phyloP scores from a whole-genome alignment of 306 rosid genomes.

The Cicer pinnatifidum region DNA sequence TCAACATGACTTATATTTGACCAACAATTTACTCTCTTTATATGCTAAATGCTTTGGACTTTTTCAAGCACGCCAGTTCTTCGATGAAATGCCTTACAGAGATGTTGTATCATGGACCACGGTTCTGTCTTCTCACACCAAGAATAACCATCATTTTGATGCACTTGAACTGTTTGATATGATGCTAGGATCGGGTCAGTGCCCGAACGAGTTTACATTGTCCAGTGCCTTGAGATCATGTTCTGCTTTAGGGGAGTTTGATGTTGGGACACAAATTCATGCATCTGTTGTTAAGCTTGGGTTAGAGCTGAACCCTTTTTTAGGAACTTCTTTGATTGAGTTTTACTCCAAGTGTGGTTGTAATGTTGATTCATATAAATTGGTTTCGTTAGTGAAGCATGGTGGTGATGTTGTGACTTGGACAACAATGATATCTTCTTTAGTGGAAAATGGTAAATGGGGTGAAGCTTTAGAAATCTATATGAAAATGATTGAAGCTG shows the following conservation, averaged over 20 bases:
- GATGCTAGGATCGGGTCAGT: conserved; percentile 53
- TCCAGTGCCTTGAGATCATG: conserved; percentile 60
- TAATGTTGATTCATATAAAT: conserved; percentile 48
- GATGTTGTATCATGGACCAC: conserved; percentile 80
- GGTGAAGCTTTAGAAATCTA: conserved; percentile 54
- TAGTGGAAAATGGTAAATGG: conserved; percentile 58
- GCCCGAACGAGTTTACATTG: conserved; percentile 65
- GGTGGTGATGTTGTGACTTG: conserved; percentile 66
- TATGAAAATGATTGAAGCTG: conserved; percentile 51
- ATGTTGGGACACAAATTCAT: conserved; percentile 54
- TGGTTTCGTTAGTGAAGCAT: conserved; percentile 49
- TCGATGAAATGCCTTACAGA: conserved; percentile 74
- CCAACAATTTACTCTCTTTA: conserved; percentile 60
- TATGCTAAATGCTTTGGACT: conserved; percentile 65
- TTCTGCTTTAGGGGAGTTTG: conserved; percentile 54
- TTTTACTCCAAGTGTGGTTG: conserved; percentile 56
- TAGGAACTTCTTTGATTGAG: conserved; percentile 59
- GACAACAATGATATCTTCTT: conserved; percentile 71
- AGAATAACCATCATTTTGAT: conserved; percentile 46
- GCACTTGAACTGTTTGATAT: conserved; percentile 60
- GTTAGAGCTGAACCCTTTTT: conserved; percentile 53
- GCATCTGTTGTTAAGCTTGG: conserved; percentile 64
- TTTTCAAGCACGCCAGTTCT: conserved; percentile 57
- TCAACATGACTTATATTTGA: conserved; percentile 57
- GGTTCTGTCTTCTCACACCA: conserved; percentile 59